Conservation (phyloP, 441 rosid species). For the Breynia disticha region DNA sequence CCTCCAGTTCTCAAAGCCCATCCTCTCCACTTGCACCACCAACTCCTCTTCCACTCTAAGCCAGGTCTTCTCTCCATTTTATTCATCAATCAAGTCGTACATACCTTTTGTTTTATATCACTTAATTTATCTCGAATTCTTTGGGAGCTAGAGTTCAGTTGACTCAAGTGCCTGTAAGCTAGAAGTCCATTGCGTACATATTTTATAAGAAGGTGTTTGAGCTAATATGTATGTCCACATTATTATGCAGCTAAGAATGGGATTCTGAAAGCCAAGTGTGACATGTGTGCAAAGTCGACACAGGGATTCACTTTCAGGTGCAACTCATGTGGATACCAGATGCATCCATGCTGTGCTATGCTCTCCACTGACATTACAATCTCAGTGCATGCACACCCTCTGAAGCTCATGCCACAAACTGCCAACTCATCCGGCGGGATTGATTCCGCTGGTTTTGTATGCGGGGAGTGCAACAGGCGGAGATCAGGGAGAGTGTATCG, state of each 20-base stretch:
- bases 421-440: not conserved
- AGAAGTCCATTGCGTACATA: not conserved
- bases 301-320: conserved; percentile 69
- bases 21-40: conserved; percentile 73
- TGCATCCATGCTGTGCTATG: conserved; percentile 92
- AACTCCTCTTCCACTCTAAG: conserved; percentile 48
- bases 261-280: conserved; percentile 59
- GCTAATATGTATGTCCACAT: no score
- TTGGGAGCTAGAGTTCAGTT: no score
- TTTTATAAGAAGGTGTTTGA: not conserved
- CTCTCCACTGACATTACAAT: conserved; percentile 46
- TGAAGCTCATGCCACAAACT: conserved; percentile 37
- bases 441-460: conserved; percentile 7
- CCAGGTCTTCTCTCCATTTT: conserved; percentile 32
- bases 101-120: not conserved
- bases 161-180: no score
- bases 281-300: conserved; percentile 54
- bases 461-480: conserved; percentile 63
- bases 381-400: conserved; percentile 58
- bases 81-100: not conserved
- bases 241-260: conserved; percentile 59
- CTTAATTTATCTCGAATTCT: no score
- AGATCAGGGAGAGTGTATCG: conserved; percentile 56
- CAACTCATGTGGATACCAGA: conserved; percentile 60
- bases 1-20: conserved; percentile 48